phyloP scores from a whole-genome alignment of 768 basidiomycete genomes.

The Trametes gibbosa region DNA sequence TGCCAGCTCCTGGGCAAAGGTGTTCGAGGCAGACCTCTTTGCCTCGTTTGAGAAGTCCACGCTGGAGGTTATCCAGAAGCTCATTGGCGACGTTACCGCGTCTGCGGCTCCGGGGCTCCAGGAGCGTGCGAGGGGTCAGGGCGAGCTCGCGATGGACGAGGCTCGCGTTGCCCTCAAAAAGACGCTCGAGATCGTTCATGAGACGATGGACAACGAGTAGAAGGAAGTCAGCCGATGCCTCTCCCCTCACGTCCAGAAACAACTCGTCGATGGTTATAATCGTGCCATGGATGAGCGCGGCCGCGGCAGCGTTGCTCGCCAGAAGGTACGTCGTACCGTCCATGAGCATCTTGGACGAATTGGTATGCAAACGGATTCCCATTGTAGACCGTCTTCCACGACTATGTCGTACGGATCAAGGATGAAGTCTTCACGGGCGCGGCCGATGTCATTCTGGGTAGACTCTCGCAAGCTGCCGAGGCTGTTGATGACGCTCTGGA shows the following conservation, averaged over 20 bases:
- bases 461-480: constrained; percentile 45
- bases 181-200: constrained; percentile 45
- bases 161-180: constrained; percentile 48
- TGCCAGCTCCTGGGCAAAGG: constrained; percentile 53
- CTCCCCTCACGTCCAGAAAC: constrained; percentile 52
- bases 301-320: constrained; percentile 54
- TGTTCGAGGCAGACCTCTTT: constrained; percentile 62
- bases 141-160: constrained; percentile 50
- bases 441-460: constrained; percentile 48
- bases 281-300: constrained; percentile 54
- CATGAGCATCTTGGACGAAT: background rate
- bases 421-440: constrained; percentile 52
- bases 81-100: constrained; percentile 51
- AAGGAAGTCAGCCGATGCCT: constrained; percentile 59
- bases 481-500: constrained; percentile 50
- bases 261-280: constrained; percentile 51
- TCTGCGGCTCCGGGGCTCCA: constrained; percentile 50
- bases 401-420: constrained; percentile 42
- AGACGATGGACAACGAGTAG: constrained; percentile 51
- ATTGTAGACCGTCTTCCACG: constrained; percentile 45
- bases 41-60: constrained; percentile 42
- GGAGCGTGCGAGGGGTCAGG: constrained; percentile 51
- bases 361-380: background rate
- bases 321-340: constrained; percentile 42
- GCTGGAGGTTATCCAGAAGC: constrained; percentile 36